phyloP scores from a whole-genome alignment of 164 flowering plant species.

The Warburgia ugandensis region DNA sequence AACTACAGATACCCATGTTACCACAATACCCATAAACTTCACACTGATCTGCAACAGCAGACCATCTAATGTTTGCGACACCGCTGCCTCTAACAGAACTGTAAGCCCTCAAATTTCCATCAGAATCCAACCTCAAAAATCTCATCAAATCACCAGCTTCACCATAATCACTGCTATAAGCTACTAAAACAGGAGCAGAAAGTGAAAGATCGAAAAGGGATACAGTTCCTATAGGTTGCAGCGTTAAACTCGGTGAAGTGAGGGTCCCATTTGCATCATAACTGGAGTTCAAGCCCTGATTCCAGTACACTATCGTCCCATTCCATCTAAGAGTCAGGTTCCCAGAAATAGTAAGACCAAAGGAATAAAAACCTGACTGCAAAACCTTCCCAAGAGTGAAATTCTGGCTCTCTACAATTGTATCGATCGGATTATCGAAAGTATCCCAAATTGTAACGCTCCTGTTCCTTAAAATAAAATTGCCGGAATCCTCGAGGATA shows the following conservation, averaged over 20 bases:
- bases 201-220: conserved; percentile 36
- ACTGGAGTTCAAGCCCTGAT: conserved; percentile 21
- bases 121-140: conserved; percentile 54
- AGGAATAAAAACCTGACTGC: conserved; percentile 27
- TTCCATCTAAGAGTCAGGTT: conserved; percentile 32
- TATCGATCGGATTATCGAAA: conserved; percentile 34
- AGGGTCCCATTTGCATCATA: conserved; percentile 16
- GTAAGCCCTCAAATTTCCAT: conserved; percentile 85
- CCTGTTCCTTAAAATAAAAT: conserved; percentile 5
- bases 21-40: conserved; percentile 78
- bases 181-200: conserved; percentile 19
- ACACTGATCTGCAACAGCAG: conserved; percentile 79
- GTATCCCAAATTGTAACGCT: conserved; percentile 22
- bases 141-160: conserved; percentile 45
- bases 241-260: conserved; percentile 36
- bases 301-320: conserved; percentile 22
- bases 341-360: conserved; percentile 14
- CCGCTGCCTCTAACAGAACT: conserved; percentile 38
- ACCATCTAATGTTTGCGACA: conserved; percentile 36
- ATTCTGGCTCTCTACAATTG: conserved; percentile 23
- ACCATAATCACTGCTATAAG: conserved; percentile 74
- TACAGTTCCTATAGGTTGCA: conserved; percentile 46
- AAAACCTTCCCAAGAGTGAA: conserved; percentile 17
- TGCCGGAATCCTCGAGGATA: conserved; percentile 23
- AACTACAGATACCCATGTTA: conserved; percentile 69